A percentile compares a stretch with the other conserved stretches of the same genome.
These are phyloP conservation scores for Geotrichum ghanense DNA, from an alignment of 805 yeast species.

Conservation along the genomic window DNA sequence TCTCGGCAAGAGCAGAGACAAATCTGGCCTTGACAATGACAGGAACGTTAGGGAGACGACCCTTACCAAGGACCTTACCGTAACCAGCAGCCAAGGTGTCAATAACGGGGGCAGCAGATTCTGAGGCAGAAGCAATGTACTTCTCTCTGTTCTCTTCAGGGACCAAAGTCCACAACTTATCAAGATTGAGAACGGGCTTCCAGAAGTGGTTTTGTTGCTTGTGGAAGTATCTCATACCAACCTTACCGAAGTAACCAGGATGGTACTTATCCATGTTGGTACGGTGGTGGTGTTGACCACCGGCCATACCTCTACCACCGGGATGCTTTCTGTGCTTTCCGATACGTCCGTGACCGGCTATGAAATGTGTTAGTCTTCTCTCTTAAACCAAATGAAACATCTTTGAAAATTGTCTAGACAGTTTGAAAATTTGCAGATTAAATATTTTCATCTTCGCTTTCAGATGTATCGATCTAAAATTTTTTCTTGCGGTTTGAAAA, in stretches of 20 bases:
- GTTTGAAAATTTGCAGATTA: too few species aligned
- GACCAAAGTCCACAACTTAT: constrained; percentile 96
- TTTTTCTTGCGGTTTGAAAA: too few species aligned
- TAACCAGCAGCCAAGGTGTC: constrained; percentile 99
- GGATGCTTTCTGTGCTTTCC: constrained; percentile 99
- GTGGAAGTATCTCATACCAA: constrained; percentile 99
- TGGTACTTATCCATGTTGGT: constrained; percentile 99
- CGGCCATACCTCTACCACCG: constrained; percentile 99
- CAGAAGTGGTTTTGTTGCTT: constrained; percentile 89
- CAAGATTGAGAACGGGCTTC: constrained; percentile 97
- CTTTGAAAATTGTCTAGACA: too few species aligned
- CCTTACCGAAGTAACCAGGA: constrained; percentile 99
- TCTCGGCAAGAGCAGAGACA: constrained; percentile 98
- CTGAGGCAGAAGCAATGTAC: constrained; percentile 72
- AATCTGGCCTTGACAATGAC: constrained; percentile 99
- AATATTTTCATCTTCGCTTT: too few species aligned
- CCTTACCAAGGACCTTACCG: constrained; percentile 99
- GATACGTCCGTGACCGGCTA: constrained; percentile 99
- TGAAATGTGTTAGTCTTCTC: constrained; percentile 9
- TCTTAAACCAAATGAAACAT: too few species aligned
- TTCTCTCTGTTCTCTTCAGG: constrained; percentile 90
- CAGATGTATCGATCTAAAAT: too few species aligned
- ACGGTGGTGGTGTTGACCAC: constrained; percentile 99
- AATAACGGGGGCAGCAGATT: constrained; percentile 94
- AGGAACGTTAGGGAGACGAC: constrained; percentile 95